Evolutionary conservation across 306 rosid genomes (phyloP), one percentile per base, ranked within the genome.

Genomic region (Myrica gale): DNA sequence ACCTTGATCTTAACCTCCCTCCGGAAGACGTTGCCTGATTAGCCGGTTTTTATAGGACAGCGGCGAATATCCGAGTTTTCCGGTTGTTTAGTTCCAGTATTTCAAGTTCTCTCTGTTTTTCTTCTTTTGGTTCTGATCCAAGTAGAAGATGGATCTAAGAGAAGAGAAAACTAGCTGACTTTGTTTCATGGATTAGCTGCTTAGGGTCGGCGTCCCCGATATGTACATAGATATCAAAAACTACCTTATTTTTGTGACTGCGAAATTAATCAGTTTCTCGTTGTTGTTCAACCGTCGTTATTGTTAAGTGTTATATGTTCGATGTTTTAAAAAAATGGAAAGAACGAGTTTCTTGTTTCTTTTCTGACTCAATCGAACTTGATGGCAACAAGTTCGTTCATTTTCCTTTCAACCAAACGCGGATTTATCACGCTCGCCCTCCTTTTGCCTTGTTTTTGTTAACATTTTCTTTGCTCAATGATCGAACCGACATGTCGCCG

Each of bases 1-100:
- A 87, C 84, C 90, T 92, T 12, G 97, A 92, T 66, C 97, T 92
- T 5, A 92, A 92, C 75, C 80, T 77, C 10, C 87, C 91, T 6
- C 92, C 97, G 0, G 80, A 87, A 5, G 96, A 88, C 71, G 90
- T 79, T 51, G 93, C 88, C 3, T 92, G 84, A 88, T 63, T 54
- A 39, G 61, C 72, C 4, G 23, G 74, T 69, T 82, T 77, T 69
- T 46, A 69, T 39, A 16, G 41, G 12, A 7, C 68, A 16, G 68
- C 73, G 23, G 32, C n/a, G 3, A 41, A 81, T 74, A 72, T 65
- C 73, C 45, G 0, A 0, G 45, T 72, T 83, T 80, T 58, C 10
- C 44, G 3, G 4, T 26, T n/a, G 44, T 7, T 47, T 32, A 71
- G 70, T 48, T 8, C 9, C 26, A 42, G 46, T 66, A 6, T 50